Evolutionary conservation across 23 red algal genomes (phyloP).

Genomic region (Gracilaria gracilis): DNA sequence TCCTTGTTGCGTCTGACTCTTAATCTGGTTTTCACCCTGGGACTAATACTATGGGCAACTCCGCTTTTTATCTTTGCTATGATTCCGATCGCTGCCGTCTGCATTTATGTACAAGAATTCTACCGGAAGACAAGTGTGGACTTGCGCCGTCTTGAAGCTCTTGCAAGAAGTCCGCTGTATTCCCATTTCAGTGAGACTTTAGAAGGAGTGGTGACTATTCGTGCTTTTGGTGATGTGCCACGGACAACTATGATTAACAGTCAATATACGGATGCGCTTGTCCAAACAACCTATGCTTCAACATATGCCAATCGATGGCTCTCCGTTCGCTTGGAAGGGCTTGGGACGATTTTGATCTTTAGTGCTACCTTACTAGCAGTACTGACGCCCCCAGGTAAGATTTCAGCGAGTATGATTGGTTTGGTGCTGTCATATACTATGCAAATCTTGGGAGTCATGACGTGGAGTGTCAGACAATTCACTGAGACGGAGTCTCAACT

Average conservation of each 20-base stretch:
- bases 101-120: constrained; percentile 77
- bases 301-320: constrained; percentile 83
- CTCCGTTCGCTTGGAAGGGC: constrained; percentile 70
- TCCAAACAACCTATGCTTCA: constrained; percentile 59
- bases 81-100: constrained; percentile 64
- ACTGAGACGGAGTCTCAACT: constrained; percentile 95
- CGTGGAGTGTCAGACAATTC: constrained; percentile 86
- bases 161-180: constrained; percentile 81
- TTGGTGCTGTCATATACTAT: constrained; percentile 88
- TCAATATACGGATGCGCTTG: constrained; percentile 69
- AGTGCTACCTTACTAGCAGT: constrained; percentile 74
- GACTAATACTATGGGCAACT: constrained; percentile 67
- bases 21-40: constrained; percentile 46
- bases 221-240: constrained; percentile 82
- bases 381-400: constrained; percentile 49
- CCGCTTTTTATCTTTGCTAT: constrained; percentile 76
- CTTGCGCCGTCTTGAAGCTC: constrained; percentile 84
- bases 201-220: constrained; percentile 89
- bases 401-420: constrained; percentile 76
- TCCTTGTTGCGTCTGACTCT: constrained; percentile 48
- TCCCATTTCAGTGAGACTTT: constrained; percentile 87
- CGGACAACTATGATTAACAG: constrained; percentile 44
- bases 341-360: constrained; percentile 84
- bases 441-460: constrained; percentile 70
- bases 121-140: constrained; percentile 90